Base-by-base conservation (phyloP, 306 rosid species). In the Amphicarpaea edgeworthii region DNA sequence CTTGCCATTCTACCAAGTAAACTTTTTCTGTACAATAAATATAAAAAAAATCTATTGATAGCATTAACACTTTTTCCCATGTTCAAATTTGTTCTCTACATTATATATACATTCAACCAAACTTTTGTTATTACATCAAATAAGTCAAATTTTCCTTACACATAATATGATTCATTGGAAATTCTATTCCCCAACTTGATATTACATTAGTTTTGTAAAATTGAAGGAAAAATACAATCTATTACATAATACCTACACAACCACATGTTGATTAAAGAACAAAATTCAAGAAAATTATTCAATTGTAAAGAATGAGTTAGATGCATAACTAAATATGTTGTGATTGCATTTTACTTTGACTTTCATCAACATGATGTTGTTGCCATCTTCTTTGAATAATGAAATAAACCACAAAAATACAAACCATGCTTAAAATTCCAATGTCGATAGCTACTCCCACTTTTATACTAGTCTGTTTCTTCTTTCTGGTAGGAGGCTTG, bases 381-480 rank as follows among this genome's bases (percentile, higher is more conserved):
- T n/a, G n/a, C n/a, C 83, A 63, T n/a, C 83, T 86, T 81, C 86
- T 80, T 19, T 17, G 71, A 59, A 72, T 23, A 24, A 83, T 17
- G 42, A 11, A 67, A 64, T 65, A 75, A 68, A 67, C 30, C 45
- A 41, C 61, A 0, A 55, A 60, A 45, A 81, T 30, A 50, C 50
- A 50, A 28, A 88, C 58, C 75, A 78, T 15, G 79, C 65, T 58
- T 55, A 82, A 14, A 75, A 83, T 76, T 57, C 84, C 83, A 37
- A 21, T 62, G 63, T 90, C 93, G 71, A 84, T 71, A 62, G 40
- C 73, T 1, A 88, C 28, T 58, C 90, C 88, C 6, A 76, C 88
- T 15, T 72, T 75, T 5, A 84, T 73, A 58, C 82, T 86, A 9
- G 86, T 84, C 46, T 17, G 77, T 19, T 75, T 77, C 78, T 75